phyloP scores from a whole-genome alignment of 2,329 filamentous ascomycete genomes.

The Fusarium udum region DNA sequence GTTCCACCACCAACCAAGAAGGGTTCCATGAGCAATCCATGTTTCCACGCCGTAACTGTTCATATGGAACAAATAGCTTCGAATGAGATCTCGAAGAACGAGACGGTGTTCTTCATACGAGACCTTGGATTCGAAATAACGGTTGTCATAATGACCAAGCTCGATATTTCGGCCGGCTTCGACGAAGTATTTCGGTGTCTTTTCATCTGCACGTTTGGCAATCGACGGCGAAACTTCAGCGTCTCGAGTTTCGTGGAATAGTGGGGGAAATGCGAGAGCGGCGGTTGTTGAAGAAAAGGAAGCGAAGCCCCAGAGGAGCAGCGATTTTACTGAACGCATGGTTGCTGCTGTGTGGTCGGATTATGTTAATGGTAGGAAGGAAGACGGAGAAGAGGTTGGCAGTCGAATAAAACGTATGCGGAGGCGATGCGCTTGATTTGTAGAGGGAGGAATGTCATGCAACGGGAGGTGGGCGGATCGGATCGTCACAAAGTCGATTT shows the following conservation, averaged over 20 bases:
- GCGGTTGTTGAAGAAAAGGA: slow-evolving; percentile 28
- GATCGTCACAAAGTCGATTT: slow-evolving; percentile 2
- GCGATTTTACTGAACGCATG: slow-evolving; percentile 38
- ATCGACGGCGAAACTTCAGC: not conserved
- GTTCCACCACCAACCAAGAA: slow-evolving; percentile 93
- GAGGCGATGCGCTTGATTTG: not conserved
- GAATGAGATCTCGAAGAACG: slow-evolving; percentile 74
- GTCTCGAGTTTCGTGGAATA: slow-evolving; percentile 7
- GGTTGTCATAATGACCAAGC: slow-evolving; percentile 77
- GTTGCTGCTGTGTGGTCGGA: not conserved
- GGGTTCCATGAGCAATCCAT: slow-evolving; percentile 86
- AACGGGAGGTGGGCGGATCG: not conserved
- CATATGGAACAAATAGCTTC: slow-evolving; percentile 77
- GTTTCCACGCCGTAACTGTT: slow-evolving; percentile 74
- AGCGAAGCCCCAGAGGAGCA: slow-evolving; percentile 42
- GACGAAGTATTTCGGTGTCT: slow-evolving; percentile 67
- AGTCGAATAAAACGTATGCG: not conserved
- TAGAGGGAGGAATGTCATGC: not conserved
- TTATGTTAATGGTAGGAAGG: not conserved
- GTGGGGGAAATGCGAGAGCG: slow-evolving; percentile 29
- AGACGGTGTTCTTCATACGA: slow-evolving; percentile 72
- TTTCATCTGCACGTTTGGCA: slow-evolving; percentile 15
- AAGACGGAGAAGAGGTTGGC: not conserved
- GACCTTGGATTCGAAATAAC: slow-evolving; percentile 73
- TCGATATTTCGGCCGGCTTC: slow-evolving; percentile 69